Evolutionary conservation across 2,329 filamentous ascomycete genomes (phyloP), one percentile per base, ranked within the genome.

Genomic region (Colletotrichum noveboracense): DNA sequence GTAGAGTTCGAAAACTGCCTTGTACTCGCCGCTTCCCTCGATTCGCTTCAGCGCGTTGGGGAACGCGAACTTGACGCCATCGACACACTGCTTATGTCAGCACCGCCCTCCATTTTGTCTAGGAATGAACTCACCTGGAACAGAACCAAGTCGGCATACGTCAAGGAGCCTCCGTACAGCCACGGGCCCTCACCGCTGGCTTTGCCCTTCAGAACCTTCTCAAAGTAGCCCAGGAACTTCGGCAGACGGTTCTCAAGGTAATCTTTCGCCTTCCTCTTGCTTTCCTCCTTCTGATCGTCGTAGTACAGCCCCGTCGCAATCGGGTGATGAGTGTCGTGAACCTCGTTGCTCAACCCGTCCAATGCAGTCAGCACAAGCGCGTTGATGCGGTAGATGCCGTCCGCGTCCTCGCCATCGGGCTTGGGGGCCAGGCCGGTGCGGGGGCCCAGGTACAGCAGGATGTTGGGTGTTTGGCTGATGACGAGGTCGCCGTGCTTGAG

Each of bases 251-350:
- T 88, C 70, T 88, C 84, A 10, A 92, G 85, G 74, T 92, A 95
- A 71, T 92, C 88, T 56, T 85, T 85, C 10, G 90, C 88, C 76
- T 88, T 90, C 74, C 87, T 87, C 80, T 92, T 84, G 18, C 92
- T 88, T 81, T 95, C 94, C 1, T 88, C 85, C 82, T 93, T 95
- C 84, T 96, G 94, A 30, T 96, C 93, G 80, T 95, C 93, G 79
- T 96, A 96, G 82, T 93, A 94, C 6, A 89, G 81, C 2, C 83
- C 81, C 0, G 85, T 80, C 3, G 90, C 88, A 67, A 95, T 86
- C 1, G 94, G 94, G 80, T 96, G 94, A 82, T 96, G 94, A 30
- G 91, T 92, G 79, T 96, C 93, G 81, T 96, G 94, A 1, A 91
- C 83, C 84, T 96, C 94, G 78, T 93, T 92, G 80, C 90, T 91